Base-by-base conservation (phyloP, 495 filamentous ascomycete species). In the Chaetomium fimeti region DNA sequence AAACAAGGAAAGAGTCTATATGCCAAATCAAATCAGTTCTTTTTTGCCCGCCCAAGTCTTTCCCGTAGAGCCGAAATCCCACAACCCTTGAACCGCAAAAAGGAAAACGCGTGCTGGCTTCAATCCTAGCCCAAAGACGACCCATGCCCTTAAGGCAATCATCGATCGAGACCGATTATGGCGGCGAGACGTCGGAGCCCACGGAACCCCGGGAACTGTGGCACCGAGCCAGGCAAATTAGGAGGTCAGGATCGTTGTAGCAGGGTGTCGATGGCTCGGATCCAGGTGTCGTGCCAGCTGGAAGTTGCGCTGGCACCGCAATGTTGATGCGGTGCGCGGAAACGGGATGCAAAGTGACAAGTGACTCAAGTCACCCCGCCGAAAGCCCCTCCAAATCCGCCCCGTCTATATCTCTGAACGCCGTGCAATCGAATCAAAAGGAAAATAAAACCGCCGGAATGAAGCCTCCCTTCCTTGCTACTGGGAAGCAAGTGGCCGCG, bases 1-100 rank as follows among this genome's bases (percentile, higher is more conserved):
- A 59, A 2, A 48, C 18, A 59, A 74, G 71, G 74, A 64, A 67
- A 71, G 74, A 69, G 72, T 81, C 76, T 78, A 79, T 77, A 79
- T 79, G 77, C 76, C 38, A 65, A 60, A 67, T 66, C 61, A 62
- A 69, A 61, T 56, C 69, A 71, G 65, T 71, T 73, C 68, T 79
- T 79, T 36, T 73, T 73, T 76, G 56, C 62, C 66, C 68, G 67
- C 55, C 72, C 66, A 63, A 66, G 64, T 63, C 72, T 74, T 72
- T 75, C 69, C 75, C 65, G 67, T 73, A 71, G 66, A 71, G 66
- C 69, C 72, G 64, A 69, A 56, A 62, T 25, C 28, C 58, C 56
- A 40, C 22, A 52, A 32, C 53, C 61, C 48, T 32, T 25, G 38
- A 57, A 57, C 38, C 28, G 43, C 16, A 60, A 61, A 65, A 29